A percentile compares a stretch with the other conserved stretches of the same genome.
Evolutionary conservation across 495 filamentous ascomycete species (phyloP).

Genomic region (Neurospora tetraspora): DNA sequence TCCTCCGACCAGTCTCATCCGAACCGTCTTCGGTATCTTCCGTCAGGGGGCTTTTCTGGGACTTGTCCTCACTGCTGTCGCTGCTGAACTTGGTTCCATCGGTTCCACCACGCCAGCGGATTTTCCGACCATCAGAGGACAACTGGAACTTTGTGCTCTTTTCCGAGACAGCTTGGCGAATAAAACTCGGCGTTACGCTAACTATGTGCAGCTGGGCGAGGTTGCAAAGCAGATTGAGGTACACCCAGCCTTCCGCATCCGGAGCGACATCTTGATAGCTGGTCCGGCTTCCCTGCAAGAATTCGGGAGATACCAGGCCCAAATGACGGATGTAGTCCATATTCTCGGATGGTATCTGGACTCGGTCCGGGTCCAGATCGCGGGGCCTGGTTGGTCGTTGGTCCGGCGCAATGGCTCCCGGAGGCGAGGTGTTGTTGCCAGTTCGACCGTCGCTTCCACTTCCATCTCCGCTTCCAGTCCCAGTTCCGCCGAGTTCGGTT

Average conservation of each 20-base stretch:
- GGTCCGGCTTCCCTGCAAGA: conserved; percentile 6
- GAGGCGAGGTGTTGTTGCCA: conserved; percentile 32
- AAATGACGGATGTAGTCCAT: conserved; percentile 66
- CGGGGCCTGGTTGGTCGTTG: conserved; percentile 64
- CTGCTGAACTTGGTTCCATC: conserved; percentile 50
- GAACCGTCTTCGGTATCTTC: conserved; percentile 31
- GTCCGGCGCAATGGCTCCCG: conserved; percentile 33
- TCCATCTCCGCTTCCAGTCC: conserved; percentile 20
- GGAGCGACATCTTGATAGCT: conserved; percentile 34
- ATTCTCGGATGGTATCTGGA: conserved; percentile 59
- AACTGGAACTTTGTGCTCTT: conserved; percentile 62
- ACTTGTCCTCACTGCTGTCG: conserved; percentile 39
- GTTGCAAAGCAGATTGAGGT: conserved; percentile 70
- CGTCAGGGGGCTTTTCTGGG: conserved; percentile 27
- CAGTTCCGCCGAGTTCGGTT: conserved; percentile 27
- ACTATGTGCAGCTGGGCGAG: conserved; percentile 73
- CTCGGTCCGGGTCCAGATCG: conserved; percentile 60
- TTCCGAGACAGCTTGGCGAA: conserved; percentile 54
- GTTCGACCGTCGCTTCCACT: conserved; percentile 15
- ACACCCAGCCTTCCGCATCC: conserved; percentile 60
- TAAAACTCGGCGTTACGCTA: conserved; percentile 64
- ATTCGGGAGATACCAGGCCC: conserved; percentile 45
- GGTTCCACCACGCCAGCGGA: conserved; percentile 61
- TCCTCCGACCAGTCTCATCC: conserved; percentile 21
- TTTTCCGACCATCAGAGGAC: conserved; percentile 60